phyloP scores from a whole-genome alignment of 495 filamentous ascomycete genomes.

The Xylaria scruposa region DNA sequence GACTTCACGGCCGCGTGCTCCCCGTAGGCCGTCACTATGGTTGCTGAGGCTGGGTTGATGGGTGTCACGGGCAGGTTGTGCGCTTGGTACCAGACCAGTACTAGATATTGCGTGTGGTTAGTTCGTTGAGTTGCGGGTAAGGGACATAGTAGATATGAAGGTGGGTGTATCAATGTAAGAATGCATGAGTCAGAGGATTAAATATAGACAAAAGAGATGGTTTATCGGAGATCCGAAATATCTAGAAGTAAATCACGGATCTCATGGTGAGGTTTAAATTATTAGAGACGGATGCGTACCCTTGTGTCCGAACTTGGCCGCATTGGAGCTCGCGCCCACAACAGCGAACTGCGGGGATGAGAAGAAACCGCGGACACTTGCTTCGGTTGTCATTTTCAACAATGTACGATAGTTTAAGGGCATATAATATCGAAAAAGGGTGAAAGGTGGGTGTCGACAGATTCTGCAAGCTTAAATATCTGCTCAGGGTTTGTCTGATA shows the following conservation, averaged over 20 bases:
- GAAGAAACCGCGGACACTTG: constrained; percentile 80
- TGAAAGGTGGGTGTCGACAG: background rate
- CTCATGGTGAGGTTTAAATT: background rate
- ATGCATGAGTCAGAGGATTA: background rate
- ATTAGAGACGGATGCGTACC: constrained; percentile 52
- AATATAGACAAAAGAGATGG: background rate
- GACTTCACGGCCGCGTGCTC: constrained; percentile 69
- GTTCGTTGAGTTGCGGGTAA: background rate
- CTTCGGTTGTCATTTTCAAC: constrained; percentile 56
- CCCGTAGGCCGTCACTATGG: constrained; percentile 59
- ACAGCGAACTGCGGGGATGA: constrained; percentile 83
- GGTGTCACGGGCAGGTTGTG: constrained; percentile 80
- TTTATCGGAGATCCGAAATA: constrained; percentile 20
- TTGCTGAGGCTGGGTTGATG: constrained; percentile 74
- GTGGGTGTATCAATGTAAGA: background rate
- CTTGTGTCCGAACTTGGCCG: constrained; percentile 90
- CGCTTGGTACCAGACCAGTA: constrained; percentile 86
- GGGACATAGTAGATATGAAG: background rate
- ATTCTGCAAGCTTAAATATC: background rate
- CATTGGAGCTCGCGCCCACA: constrained; percentile 84
- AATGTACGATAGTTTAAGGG: constrained; percentile 8
- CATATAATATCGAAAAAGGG: background rate
- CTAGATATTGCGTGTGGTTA: constrained; percentile 48
- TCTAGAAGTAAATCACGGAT: background rate
- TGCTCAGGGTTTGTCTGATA: background rate